These are phyloP conservation scores for Corylus avellana DNA, from an alignment of 306 rosid genomes.

Conservation along the genomic window DNA sequence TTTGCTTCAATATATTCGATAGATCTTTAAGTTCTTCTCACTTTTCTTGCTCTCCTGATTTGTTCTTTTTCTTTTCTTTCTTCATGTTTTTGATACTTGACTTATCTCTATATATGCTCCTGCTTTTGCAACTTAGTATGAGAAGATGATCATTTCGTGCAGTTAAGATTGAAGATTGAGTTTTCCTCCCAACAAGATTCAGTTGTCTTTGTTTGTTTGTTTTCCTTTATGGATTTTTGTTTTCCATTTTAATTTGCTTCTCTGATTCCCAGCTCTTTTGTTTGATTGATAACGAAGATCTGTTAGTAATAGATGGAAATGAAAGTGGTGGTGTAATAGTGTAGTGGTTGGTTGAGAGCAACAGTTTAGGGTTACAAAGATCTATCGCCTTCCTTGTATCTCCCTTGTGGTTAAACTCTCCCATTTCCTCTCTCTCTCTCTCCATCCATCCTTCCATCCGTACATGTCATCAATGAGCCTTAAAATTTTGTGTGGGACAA, in stretches of 20 bases:
- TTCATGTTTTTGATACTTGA: background rate
- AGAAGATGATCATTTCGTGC: background rate
- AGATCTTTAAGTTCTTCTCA: background rate
- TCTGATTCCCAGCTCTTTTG: constrained; percentile 19
- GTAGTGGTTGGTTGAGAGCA: constrained; percentile 22
- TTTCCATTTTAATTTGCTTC: constrained; percentile 16
- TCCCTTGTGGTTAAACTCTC: constrained; percentile 22
- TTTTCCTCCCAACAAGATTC: background rate
- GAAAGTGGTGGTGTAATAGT: constrained; percentile 21
- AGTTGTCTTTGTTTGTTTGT: constrained; percentile 1
- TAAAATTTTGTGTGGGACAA: background rate
- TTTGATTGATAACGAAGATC: constrained; percentile 34
- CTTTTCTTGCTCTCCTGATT: background rate
- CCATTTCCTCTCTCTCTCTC: constrained; percentile 25
- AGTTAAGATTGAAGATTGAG: background rate
- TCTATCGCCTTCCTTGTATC: constrained; percentile 39
- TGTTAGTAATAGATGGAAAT: constrained; percentile 28
- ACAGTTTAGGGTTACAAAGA: constrained; percentile 43
- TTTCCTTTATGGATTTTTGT: constrained; percentile 30
- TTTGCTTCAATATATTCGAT: too few species aligned
- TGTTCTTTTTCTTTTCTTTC: background rate
- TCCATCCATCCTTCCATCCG: constrained; percentile 7
- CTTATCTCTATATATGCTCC: background rate
- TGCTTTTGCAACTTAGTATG: background rate
- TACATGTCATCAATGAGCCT: constrained; percentile 37